These are phyloP conservation scores for Rhynchosporium agropyri DNA, from an alignment of 2,329 filamentous ascomycete species.

Conservation along the genomic window DNA sequence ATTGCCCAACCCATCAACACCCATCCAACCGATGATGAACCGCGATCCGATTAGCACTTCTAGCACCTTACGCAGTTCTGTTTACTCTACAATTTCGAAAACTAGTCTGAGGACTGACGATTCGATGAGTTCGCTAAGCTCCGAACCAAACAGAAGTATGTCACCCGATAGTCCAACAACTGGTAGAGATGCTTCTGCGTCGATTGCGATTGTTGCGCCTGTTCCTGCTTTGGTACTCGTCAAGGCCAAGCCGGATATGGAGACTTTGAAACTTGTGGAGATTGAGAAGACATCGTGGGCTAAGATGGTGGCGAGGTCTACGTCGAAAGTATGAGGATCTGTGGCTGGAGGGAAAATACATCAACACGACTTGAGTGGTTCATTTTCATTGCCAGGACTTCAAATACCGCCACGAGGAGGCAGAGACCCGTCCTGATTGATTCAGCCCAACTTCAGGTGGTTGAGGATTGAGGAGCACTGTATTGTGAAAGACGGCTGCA, in stretches of 20 bases:
- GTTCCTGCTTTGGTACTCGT: background rate
- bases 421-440: no score
- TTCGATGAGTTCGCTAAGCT: slow-evolving; percentile 28
- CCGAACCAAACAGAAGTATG: slow-evolving; percentile 21
- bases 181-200: background rate
- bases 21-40: slow-evolving; percentile 19
- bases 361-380: no score
- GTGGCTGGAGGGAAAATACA: background rate
- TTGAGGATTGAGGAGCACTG: no score
- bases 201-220: background rate
- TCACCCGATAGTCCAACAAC: slow-evolving; percentile 28
- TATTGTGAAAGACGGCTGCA: no score
- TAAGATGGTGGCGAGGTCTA: slow-evolving; percentile 21
- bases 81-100: slow-evolving; percentile 30
- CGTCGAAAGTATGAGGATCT: slow-evolving; percentile 5
- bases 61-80: slow-evolving; percentile 30
- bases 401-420: no score
- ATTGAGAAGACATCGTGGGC: slow-evolving; percentile 22
- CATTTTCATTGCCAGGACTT: no score
- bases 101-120: slow-evolving; percentile 24
- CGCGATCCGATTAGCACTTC: slow-evolving; percentile 27
- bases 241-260: background rate
- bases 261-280: background rate
- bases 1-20: slow-evolving; percentile 28
- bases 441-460: no score